These are phyloP conservation scores for Parietaria judaica DNA, from an alignment of 306 rosid genomes.

Conservation along the genomic window DNA sequence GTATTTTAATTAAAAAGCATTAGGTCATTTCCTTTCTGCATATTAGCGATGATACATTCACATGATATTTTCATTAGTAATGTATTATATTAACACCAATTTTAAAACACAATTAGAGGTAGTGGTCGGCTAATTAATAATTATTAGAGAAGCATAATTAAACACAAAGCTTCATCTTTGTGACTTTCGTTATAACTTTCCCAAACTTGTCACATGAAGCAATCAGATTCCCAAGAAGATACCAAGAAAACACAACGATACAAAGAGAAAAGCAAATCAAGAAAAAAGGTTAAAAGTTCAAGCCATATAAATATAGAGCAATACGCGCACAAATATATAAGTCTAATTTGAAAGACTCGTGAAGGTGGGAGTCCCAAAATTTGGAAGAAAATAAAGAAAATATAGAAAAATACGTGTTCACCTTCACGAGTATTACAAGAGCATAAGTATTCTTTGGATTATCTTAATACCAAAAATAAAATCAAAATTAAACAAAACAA, in stretches of 20 bases:
- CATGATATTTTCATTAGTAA: not conserved
- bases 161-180: slow-evolving; percentile 5
- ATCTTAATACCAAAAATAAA: too few species aligned
- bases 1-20: slow-evolving; percentile 5
- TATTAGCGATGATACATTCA: not conserved
- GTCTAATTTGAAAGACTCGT: too few species aligned
- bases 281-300: slow-evolving; percentile 1
- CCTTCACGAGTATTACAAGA: too few species aligned
- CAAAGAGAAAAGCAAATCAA: not conserved
- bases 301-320: too few species aligned
- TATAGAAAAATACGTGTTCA: too few species aligned
- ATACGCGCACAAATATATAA: too few species aligned
- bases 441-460: too few species aligned
- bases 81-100: slow-evolving; percentile 3
- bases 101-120: not conserved
- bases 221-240: slow-evolving; percentile 33
- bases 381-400: too few species aligned
- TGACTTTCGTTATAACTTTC: slow-evolving; percentile 21
- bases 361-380: too few species aligned
- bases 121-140: slow-evolving; percentile 35
- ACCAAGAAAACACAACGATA: too few species aligned
- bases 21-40: not conserved
- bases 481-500: too few species aligned
- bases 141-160: slow-evolving; percentile 5
- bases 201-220: slow-evolving; percentile 11